Evolutionary conservation across 345 rosid genomes (phyloP).

Genomic region (Salix dunnii): DNA sequence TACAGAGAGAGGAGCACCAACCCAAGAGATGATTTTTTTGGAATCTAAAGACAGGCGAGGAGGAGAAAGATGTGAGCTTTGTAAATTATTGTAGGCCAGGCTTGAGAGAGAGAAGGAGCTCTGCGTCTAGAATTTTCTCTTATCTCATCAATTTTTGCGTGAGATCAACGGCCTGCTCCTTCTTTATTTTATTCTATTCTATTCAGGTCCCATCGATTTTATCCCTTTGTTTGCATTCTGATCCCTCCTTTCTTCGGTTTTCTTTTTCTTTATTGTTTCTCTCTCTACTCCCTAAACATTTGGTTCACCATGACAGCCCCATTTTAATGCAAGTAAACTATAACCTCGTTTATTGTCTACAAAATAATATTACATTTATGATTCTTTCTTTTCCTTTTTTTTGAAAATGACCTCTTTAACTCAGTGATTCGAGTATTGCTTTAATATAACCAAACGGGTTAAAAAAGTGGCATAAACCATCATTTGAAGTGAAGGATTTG

Average conservation of each 20-base stretch:
- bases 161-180: background rate
- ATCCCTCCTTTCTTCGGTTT: background rate
- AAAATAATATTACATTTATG: no score
- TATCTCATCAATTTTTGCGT: background rate
- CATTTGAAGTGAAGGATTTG: no score
- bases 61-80: background rate
- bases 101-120: background rate
- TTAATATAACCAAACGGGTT: no score
- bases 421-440: no score
- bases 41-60: background rate
- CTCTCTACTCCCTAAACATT: background rate
- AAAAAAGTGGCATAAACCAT: no score
- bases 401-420: no score
- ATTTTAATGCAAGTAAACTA: no score
- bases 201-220: background rate
- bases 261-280: background rate
- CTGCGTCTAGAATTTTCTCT: constrained; percentile 20
- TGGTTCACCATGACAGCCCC: no score
- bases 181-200: background rate
- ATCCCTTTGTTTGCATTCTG: no score
- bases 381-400: no score
- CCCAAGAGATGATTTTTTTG: background rate
- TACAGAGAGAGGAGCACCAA: background rate
- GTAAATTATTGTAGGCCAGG: background rate
- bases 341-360: no score